Evolutionary conservation across 805 yeast genomes (phyloP).

Genomic region (Blastobotrys chiropterorum): DNA sequence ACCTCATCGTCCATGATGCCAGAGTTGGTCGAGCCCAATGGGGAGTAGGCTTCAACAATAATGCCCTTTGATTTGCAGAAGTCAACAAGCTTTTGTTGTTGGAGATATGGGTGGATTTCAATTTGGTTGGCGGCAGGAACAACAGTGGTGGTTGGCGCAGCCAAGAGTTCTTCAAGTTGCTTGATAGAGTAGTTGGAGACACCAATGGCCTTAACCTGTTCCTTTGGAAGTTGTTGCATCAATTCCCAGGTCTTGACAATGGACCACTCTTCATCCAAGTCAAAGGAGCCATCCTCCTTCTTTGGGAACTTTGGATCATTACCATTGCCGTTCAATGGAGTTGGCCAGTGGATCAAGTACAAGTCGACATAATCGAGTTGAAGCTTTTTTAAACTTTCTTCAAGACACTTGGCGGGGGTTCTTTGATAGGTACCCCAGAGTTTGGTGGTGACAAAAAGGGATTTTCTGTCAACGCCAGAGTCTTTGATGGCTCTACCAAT

Average conservation of each 20-base stretch:
- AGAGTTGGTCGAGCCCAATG: conserved; percentile 64
- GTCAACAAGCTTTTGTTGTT: conserved; percentile 53
- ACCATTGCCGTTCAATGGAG: conserved; percentile 27
- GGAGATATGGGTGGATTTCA: conserved; percentile 69
- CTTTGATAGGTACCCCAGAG: conserved; percentile 40
- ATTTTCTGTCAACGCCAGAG: conserved; percentile 39
- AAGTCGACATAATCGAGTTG: conserved; percentile 59
- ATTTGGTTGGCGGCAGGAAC: conserved; percentile 71
- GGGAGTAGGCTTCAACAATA: conserved; percentile 67
- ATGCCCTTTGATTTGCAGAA: conserved; percentile 49
- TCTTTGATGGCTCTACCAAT: conserved; percentile 49
- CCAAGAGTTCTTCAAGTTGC: conserved; percentile 42
- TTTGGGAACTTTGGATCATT: conserved; percentile 2
- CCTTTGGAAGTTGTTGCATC: conserved; percentile 51
- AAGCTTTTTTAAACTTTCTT: conserved; percentile 44
- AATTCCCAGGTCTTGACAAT: conserved; percentile 53
- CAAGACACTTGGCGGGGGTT: conserved; percentile 43
- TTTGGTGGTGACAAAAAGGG: conserved; percentile 59
- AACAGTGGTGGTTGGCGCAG: conserved; percentile 41
- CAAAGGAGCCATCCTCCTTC: background rate
- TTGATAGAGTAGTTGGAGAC: conserved; percentile 49
- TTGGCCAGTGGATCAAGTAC: conserved; percentile 66
- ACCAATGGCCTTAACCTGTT: conserved; percentile 60
- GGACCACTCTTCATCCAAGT: conserved; percentile 17
- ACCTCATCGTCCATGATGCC: conserved; percentile 51